Conservation (phyloP, 1,139 yeast species). For the Pneumocystis carinii region DNA sequence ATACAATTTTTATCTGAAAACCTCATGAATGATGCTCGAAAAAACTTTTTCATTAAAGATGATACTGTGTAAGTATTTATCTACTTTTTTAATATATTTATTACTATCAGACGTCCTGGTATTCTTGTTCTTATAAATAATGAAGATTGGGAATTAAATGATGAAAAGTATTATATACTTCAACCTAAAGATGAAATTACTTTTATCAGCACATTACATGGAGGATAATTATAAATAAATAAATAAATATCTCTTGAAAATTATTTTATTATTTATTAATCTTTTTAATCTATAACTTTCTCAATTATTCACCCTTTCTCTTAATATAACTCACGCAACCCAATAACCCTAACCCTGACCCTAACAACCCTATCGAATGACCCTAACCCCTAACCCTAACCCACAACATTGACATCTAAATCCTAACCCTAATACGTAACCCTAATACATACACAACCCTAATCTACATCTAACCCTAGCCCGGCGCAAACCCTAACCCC, state of each 20-base stretch:
- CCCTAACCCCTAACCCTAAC: too few relatives aligned
- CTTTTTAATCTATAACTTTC: too few relatives aligned
- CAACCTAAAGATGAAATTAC: constrained; percentile 66
- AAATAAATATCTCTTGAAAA: neutral
- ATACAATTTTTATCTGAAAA: constrained; percentile 19
- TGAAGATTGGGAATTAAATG: constrained; percentile 94
- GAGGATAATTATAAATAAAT: constrained; percentile 42
- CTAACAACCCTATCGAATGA: too few relatives aligned
- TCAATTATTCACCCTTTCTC: too few relatives aligned
- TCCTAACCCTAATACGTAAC: too few relatives aligned
- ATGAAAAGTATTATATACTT: constrained; percentile 62
- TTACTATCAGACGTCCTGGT: constrained; percentile 57
- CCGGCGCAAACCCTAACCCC: too few relatives aligned
- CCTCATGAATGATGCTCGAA: constrained; percentile 4
- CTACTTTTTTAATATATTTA: neutral
- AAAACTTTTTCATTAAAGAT: constrained; percentile 1
- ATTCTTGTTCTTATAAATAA: constrained; percentile 82
- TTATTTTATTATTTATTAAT: too few relatives aligned
- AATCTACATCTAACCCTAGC: too few relatives aligned
- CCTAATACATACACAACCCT: too few relatives aligned
- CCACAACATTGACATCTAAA: too few relatives aligned
- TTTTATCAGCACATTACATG: constrained; percentile 87
- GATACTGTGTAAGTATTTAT: constrained; percentile 3
- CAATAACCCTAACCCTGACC: too few relatives aligned
- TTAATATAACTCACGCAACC: too few relatives aligned